Conservation (phyloP, 2,329 filamentous ascomycete genomes). For the Sporothrix variecibatus region DNA sequence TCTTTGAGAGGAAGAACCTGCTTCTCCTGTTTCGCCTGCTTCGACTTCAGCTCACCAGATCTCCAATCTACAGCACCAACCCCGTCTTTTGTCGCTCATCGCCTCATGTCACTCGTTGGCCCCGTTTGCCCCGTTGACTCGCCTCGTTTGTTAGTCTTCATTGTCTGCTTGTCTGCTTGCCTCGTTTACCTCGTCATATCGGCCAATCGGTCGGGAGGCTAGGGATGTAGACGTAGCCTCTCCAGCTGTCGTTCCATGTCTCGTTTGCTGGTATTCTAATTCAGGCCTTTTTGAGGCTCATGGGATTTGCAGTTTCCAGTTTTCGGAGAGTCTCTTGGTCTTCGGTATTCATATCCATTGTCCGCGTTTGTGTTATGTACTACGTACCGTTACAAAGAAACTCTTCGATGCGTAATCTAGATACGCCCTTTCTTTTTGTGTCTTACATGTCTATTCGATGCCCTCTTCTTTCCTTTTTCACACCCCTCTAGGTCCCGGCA, state of each 20-base stretch:
- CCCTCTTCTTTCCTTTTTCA: background rate
- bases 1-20: no score
- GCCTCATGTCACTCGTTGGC: background rate
- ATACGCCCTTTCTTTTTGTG: background rate
- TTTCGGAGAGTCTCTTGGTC: background rate
- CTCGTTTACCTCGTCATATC: background rate
- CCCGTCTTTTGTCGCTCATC: background rate
- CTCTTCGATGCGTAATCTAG: no score
- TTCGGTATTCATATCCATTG: background rate
- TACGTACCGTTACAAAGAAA: background rate
- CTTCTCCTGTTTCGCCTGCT: background rate
- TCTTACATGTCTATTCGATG: background rate
- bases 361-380: background rate
- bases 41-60: background rate
- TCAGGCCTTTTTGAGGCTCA: background rate
- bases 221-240: background rate
- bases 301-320: background rate
- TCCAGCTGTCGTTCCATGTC: background rate
- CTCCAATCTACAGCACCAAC: background rate
- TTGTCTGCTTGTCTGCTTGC: background rate
- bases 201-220: background rate
- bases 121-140: background rate
- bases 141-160: background rate
- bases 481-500: slow-evolving; percentile 7
- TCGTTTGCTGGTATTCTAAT: background rate